Evolutionary conservation across 192 early-diverging fungal species (phyloP), one percentile per base, ranked within the genome.

Genomic region (Linnemannia schmuckeri): DNA sequence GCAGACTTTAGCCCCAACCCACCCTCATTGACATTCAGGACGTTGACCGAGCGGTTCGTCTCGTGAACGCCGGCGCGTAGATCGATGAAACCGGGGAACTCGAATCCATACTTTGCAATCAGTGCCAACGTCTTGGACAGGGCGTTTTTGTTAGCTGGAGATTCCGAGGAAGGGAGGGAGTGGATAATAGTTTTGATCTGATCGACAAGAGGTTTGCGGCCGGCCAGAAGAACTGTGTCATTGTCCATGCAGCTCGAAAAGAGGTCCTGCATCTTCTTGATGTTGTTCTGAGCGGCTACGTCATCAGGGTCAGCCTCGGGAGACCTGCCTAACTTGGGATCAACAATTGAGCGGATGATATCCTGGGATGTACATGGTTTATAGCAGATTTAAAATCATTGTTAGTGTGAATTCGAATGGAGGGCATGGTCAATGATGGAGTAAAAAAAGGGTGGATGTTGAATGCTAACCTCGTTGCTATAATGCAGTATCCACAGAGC

Each of bases 231-330:
- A 13, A 91, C 82, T 1, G 41, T 30, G 4, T 47, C 10, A 46
- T 0, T 46, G 35, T 91, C 75, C 81, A 90, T 85, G 54, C 93
- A 94, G 41, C 89, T 84, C n/a, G 52, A 44, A 55, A 94, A 94
- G 17, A 91, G 85, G 13, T 77, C 33, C 70, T 93, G 87, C n/a
- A 92, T 63, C 75, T 91, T 91, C n/a, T 81, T 72, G 70, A 93
- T 89, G 47, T 92, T 91, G 40, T 76, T 70, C 22, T 80, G 44
- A 46, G 92, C 90, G 22, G 85, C 77, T 12, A 42, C 74, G 72
- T 89, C 79, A 49, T 88, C 78, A 12, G 75, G 46, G 24, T 89
- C 88, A 9, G 57, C 13, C 35, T 54, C 82, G 57, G 74, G 70
- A 35, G 44, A 24, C 30, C 33, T 82, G 33, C 61, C 80, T 18